Evolutionary conservation across 2,329 filamentous ascomycete genomes (phyloP), one percentile per base, ranked within the genome.

Genomic region (Colletotrichum echinochloae): DNA sequence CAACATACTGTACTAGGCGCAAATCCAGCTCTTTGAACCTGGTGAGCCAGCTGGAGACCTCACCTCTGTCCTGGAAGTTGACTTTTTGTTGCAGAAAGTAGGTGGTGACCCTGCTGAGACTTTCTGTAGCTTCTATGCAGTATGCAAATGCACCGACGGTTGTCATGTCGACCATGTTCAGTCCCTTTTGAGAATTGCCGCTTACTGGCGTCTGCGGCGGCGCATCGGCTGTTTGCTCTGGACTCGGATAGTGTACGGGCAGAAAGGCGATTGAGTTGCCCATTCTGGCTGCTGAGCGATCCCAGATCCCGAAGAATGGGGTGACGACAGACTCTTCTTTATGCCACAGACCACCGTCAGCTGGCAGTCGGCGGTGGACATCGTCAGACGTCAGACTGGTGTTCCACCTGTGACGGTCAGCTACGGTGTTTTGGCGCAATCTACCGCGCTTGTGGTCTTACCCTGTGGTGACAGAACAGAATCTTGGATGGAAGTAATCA

Each of bases 1-100:
- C 28, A 3, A 72, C 78, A n/a, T 51, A 79, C 78, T 83, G 82
- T 0, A 85, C 81, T 0, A 85, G 76, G 0, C 83, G 80, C 0
- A 85, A 71, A 69, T 86, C 84, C 2, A 86, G 73, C 68, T 85
- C 83, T 46, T 86, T 86, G 75, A 86, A 86, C 9, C 83, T 74
- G 6, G 79, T 83, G 3, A 85, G 75, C 84, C 82, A 85, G 46
- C 79, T 78, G 5, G 80, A 76, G n/a, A 84, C 78, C 46, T 84
- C 79, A 5, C 82, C 79, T 0, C 79, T 76, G 62, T 83, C 78
- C 5, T 74, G 71, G 12, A 82, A 77, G 64, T 85, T 78, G 37
- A 85, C 78, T 11, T 76, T 76, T 61, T 85, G 83, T 55, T 83
- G 83, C 0, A 85, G 76, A 56, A 86, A 86, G 67, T 81, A 85